A percentile compares a stretch with the other conserved stretches of the same genome.
Evolutionary conservation across 176 grass and related monocot genomes (phyloP).

Genomic region (Carex cristatella): DNA sequence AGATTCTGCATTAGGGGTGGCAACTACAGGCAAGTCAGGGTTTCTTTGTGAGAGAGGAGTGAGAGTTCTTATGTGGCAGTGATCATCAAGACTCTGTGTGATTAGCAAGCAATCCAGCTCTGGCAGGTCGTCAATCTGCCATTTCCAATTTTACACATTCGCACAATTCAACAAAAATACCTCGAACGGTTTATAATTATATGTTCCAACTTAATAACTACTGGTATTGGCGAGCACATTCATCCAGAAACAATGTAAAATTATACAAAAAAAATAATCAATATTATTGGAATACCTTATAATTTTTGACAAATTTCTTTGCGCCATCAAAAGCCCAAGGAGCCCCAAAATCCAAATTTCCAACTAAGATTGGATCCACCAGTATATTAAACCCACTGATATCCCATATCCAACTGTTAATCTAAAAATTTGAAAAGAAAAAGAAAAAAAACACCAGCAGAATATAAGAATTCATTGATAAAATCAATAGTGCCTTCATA

Average conservation of each 20-base stretch:
- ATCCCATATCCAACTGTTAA: conserved; percentile 92
- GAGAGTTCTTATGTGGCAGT: conserved; percentile 77
- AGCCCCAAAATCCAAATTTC: conserved; percentile 83
- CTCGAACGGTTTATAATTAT: background rate
- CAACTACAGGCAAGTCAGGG: conserved; percentile 50
- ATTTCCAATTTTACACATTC: background rate
- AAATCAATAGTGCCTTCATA: background rate
- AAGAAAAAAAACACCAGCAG: background rate
- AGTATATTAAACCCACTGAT: conserved; percentile 50
- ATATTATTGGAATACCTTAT: conserved; percentile 10
- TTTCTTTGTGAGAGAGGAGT: conserved; percentile 38
- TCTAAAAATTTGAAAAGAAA: conserved; percentile 24
- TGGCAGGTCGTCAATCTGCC: conserved; percentile 40
- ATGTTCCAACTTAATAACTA: background rate
- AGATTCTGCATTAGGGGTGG: conserved; percentile 70
- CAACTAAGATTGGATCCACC: conserved; percentile 71
- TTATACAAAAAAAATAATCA: background rate
- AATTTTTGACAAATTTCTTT: conserved; percentile 49
- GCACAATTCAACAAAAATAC: background rate
- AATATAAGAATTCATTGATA: background rate
- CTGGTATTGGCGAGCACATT: background rate
- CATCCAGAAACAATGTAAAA: background rate
- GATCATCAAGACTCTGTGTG: conserved; percentile 94
- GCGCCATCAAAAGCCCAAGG: conserved; percentile 82
- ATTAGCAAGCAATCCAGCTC: conserved; percentile 66